These are phyloP conservation scores for Naganishia randhawae DNA, from an alignment of 768 basidiomycete genomes.

Conservation along the genomic window DNA sequence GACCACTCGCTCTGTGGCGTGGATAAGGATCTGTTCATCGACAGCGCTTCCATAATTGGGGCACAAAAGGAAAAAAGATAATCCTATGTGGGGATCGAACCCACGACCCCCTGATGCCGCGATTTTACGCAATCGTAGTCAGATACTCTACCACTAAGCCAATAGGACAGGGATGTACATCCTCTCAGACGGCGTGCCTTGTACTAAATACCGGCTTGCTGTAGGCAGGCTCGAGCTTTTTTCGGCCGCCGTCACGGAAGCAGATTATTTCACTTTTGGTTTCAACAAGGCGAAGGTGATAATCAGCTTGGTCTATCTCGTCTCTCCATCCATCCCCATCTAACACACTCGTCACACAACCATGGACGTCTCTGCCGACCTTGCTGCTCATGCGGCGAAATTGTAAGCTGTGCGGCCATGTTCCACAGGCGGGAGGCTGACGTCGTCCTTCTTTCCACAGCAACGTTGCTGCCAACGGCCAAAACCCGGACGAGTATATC, in stretches of 20 bases:
- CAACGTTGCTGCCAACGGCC: slow-evolving; percentile 26
- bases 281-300: no score
- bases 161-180: slow-evolving; percentile 10
- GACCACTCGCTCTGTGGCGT: not conserved
- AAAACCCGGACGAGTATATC: slow-evolving; percentile 47
- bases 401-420: slow-evolving; percentile 56
- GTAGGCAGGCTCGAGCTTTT: no score
- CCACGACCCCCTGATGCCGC: slow-evolving; percentile 17
- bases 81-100: slow-evolving; percentile 15
- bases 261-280: slow-evolving; percentile 20
- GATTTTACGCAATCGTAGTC: slow-evolving; percentile 11
- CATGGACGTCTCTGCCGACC: slow-evolving; percentile 80
- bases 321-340: not conserved
- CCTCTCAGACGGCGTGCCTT: no score
- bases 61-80: not conserved
- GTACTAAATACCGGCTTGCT: no score
- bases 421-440: slow-evolving; percentile 25
- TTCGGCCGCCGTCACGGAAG: slow-evolving; percentile 10
- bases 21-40: no score
- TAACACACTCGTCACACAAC: not conserved
- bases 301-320: not conserved
- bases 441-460: not conserved
- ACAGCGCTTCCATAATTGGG: not conserved
- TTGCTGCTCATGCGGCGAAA: slow-evolving; percentile 69
- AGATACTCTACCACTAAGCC: slow-evolving; percentile 23